Evolutionary conservation across 169 alveolate species (phyloP).

Genomic region (Eimeria maxima): DNA sequence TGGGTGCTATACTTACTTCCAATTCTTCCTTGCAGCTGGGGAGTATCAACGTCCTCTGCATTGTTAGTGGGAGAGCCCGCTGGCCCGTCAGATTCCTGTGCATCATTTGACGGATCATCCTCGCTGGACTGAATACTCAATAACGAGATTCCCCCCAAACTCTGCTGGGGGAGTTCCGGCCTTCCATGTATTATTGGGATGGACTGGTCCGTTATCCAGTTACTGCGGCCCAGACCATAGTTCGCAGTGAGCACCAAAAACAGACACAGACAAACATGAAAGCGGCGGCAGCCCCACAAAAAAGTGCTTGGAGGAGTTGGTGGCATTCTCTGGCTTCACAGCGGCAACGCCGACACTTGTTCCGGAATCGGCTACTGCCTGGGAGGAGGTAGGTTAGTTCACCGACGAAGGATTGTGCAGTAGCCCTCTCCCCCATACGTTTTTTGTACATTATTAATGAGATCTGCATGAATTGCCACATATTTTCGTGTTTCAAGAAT

Average conservation of each 20-base stretch:
- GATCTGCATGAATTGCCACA: background rate
- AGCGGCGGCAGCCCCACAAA: background rate
- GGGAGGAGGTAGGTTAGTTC: background rate
- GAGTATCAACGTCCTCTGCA: background rate
- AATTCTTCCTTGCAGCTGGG: background rate
- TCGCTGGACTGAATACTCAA: background rate
- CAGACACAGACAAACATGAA: background rate
- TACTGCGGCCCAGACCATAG: conserved; percentile 47
- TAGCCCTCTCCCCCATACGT: background rate
- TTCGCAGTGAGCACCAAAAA: background rate
- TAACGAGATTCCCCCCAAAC: background rate
- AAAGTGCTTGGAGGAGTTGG: background rate
- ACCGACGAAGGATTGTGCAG: background rate
- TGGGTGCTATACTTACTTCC: background rate
- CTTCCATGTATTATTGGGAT: background rate
- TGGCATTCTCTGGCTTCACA: background rate
- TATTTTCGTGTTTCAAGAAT: background rate
- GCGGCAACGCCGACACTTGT: background rate
- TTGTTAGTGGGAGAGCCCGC: background rate
- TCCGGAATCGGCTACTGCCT: background rate
- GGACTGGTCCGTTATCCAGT: background rate
- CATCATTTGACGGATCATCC: background rate
- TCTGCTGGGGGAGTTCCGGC: background rate
- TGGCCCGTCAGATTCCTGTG: background rate
- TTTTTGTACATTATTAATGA: background rate